Evolutionary conservation across 305 asterid genomes (phyloP), one percentile per base, ranked within the genome.

Genomic region (Caryopteris hybrid): DNA sequence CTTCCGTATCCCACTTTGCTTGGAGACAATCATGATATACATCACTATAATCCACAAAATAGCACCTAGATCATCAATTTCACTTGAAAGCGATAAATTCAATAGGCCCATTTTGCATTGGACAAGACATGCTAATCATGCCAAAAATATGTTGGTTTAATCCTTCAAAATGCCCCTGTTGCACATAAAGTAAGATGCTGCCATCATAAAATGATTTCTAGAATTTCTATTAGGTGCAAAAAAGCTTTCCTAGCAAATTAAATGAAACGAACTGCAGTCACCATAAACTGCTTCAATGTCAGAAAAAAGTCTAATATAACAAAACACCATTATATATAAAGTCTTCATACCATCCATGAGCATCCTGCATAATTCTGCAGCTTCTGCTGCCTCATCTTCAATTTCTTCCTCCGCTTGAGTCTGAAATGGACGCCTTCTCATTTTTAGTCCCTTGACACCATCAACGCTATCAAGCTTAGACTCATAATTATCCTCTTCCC

Each of bases 311-410:
- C 25, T 38, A 23, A 3, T 27, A 46, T 43, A 80, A 59, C 58
- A 52, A 61, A 74, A 50, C 60, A n/a, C 45, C 43, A 33, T 46
- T 8, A 61, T 22, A 34, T 18, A 60, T 29, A 65, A 31, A 71
- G 64, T 22, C 9, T 17, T 6, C 67, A 34, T 87, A 95, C 99
- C 98, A 79, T 95, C 99, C 98, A 95, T 86, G 68, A 91, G 97
- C 90, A 95, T 89, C 80, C 87, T 85, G 97, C 99, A 89, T 72
- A 89, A 78, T 75, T 95, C 99, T 16, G 91, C 92, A 34, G 96
- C 97, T 85, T 91, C 98, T 69, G 97, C 99, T 14, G 86, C 96
- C 86, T 95, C 98, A 59, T 95, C 98, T 86, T 91, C 99, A 36
- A 81, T 87, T 76, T 91, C 96, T 79, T 90, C 98, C 73, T 88